These are phyloP conservation scores for Aspergillus cavernicola DNA, from an alignment of 495 filamentous ascomycete species.

Conservation along the genomic window DNA sequence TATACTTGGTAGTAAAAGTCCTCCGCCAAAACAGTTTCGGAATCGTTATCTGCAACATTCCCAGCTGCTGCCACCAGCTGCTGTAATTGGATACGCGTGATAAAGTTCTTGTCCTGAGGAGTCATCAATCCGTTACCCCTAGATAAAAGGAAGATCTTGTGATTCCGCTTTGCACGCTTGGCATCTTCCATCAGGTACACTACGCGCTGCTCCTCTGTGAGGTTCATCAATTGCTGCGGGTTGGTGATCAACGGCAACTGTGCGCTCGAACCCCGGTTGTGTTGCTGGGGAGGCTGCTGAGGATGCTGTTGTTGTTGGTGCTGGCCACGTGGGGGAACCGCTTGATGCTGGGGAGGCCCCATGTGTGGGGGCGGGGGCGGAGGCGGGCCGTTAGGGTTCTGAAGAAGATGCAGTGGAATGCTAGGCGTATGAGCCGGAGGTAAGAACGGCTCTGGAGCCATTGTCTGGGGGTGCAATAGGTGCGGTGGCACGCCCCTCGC, in stretches of 20 bases:
- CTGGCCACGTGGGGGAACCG: conserved; percentile 33
- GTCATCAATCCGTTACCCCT: conserved; percentile 98
- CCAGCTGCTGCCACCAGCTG: conserved; percentile 91
- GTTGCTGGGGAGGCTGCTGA: conserved; percentile 23
- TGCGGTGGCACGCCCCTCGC: conserved; percentile 42
- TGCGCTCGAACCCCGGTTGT: conserved; percentile 24
- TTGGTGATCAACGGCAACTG: conserved; percentile 57
- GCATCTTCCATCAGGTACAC: conserved; percentile 85
- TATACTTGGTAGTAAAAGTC: conserved; percentile 99
- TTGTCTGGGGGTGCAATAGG: conserved; percentile 46
- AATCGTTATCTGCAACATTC: conserved; percentile 72
- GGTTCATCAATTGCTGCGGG: conserved; percentile 68
- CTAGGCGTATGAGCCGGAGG: conserved; percentile 41
- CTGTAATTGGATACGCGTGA: conserved; percentile 95
- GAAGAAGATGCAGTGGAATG: conserved; percentile 36
- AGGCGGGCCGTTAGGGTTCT: conserved; percentile 38
- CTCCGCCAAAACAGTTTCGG: conserved; percentile 75
- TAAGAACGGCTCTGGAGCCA: conserved; percentile 42
- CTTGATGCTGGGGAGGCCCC: conserved; percentile 30
- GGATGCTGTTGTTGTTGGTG: conserved; percentile 26
- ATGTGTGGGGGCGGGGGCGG: conserved; percentile 34
- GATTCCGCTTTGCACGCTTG: conserved; percentile 92
- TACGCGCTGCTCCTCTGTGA: conserved; percentile 75
- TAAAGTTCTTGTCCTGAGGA: conserved; percentile 98
- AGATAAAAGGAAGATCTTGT: conserved; percentile 93